Conservation (phyloP, 257 asterid species). For the Gynochthodes officinalis region DNA sequence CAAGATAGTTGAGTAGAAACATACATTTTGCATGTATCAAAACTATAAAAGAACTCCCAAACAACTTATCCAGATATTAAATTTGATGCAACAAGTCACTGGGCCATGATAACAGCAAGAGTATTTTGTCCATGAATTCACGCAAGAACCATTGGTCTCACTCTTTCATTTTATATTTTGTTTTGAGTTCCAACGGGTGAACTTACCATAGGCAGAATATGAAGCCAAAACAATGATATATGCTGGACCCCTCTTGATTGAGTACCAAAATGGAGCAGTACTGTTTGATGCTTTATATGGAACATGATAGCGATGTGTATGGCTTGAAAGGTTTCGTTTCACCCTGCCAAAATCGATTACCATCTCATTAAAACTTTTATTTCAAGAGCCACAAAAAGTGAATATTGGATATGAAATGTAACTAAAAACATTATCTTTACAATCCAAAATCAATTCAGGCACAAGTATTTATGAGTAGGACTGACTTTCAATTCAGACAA, state of each 20-base stretch:
- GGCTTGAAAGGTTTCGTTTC: conserved; percentile 86
- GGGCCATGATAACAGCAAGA: too few species aligned
- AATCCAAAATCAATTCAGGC: neutral
- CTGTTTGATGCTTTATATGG: conserved; percentile 67
- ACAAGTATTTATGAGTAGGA: too few species aligned
- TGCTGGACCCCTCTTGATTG: conserved; percentile 91
- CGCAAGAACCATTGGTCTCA: neutral
- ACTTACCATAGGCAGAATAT: conserved; percentile 83
- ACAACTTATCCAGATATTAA: neutral
- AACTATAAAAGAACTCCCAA: neutral
- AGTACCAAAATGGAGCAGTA: conserved; percentile 78
- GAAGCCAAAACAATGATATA: conserved; percentile 84
- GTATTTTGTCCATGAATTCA: neutral
- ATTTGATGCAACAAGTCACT: neutral
- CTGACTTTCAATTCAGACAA: too few species aligned
- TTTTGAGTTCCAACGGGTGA: neutral
- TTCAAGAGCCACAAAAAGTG: neutral
- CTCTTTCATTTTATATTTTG: neutral
- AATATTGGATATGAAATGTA: neutral
- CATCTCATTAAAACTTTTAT: neutral
- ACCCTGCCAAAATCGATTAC: conserved; percentile 51
- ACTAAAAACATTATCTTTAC: neutral
- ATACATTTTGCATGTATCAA: neutral
- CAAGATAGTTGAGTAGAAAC: neutral
- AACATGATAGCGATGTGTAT: conserved; percentile 54